Base-by-base conservation (phyloP, 1,284 basidiomycete species). In the Tausonia pullulans region DNA sequence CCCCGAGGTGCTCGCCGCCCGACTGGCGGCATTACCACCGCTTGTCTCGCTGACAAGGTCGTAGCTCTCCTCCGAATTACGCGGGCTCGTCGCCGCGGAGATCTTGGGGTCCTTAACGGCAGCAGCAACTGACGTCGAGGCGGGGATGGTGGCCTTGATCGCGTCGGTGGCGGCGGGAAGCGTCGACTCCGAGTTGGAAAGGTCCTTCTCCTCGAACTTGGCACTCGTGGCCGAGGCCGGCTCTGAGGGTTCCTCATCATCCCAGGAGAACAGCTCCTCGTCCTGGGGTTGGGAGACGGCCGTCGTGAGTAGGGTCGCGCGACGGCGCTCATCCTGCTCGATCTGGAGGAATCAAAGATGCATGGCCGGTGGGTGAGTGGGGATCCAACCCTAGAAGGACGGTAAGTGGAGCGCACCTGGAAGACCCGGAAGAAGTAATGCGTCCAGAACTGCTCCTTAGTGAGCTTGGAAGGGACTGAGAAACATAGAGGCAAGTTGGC, bases 361-460 rank as follows among this genome's bases (percentile, higher is more conserved):
- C 2, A 27, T 41, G 49, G 9, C 6, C 41, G 56, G 11, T 10
- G 54, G 2, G 16, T 5, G 27, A 55, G 49, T 14, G 8, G 7
- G 10, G 39, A 13, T 6, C 6, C 14, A 55, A 11, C 9, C 44
- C 4, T 2, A 46, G 41, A 40, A 27, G 13, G 9, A 49, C 16
- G 27, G 41, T 43, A 39, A 10, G 39, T n/a, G 41, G 4, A 44
- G 48, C 65, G 10, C 16, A 63, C 65, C 58, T 66, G 89, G 73
- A 88, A 79, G 48, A 86, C 84, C 49, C 92, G 84, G 83, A 94
- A 97, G 77, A 94, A 91, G 76, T 92, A 96, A 13, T 92, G 81
- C 59, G 83, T 82, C 93, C 93, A 96, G 77, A 96, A 97, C 51
- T 81, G 80, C 56, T 86, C 82, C 62, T 83, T 81, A 2, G 82